Percentiles rank a stretch among this genome's conserved stretches.
Evolutionary conservation across 2,329 filamentous ascomycete species (phyloP).

Genomic region (Colletotrichum sp.): DNA sequence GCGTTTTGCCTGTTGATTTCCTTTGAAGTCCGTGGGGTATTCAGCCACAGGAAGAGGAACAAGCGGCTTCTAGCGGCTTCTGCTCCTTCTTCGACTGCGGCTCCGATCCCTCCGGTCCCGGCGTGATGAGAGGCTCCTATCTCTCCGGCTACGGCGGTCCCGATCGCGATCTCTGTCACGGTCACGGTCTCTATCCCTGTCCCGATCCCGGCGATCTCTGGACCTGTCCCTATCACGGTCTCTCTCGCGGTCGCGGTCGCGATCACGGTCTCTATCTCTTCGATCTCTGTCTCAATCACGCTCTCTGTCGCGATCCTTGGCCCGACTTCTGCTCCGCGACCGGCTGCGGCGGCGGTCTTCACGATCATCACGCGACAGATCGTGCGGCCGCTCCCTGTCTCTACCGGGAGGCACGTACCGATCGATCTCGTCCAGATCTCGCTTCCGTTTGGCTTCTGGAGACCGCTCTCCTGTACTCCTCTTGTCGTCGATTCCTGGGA

Average conservation of each 20-base stretch:
- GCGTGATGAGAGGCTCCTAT: not conserved
- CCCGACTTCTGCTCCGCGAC: conserved; percentile 39
- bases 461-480: conserved; percentile 44
- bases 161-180: conserved; percentile 1
- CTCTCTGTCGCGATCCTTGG: conserved; percentile 35
- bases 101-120: not conserved
- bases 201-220: conserved; percentile 16
- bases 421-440: conserved; percentile 45
- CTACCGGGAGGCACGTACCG: conserved; percentile 53
- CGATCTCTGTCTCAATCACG: conserved; percentile 31
- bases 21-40: not conserved
- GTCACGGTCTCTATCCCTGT: conserved; percentile 7
- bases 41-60: not conserved
- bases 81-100: conserved; percentile 4
- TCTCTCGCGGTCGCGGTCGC: conserved; percentile 35
- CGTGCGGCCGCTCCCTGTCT: conserved; percentile 29
- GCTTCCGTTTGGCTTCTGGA: conserved; percentile 45
- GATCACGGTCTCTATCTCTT: conserved; percentile 29
- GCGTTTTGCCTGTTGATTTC: not conserved
- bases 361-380: conserved; percentile 29
- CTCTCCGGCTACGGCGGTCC: not conserved
- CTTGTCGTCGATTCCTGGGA: conserved; percentile 63
- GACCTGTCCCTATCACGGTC: conserved; percentile 28
- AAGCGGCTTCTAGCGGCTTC: conserved; percentile 6
- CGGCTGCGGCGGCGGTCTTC: conserved; percentile 39